These are phyloP conservation scores for Cyathus striatus DNA, from an alignment of 768 basidiomycete species.

Conservation along the genomic window DNA sequence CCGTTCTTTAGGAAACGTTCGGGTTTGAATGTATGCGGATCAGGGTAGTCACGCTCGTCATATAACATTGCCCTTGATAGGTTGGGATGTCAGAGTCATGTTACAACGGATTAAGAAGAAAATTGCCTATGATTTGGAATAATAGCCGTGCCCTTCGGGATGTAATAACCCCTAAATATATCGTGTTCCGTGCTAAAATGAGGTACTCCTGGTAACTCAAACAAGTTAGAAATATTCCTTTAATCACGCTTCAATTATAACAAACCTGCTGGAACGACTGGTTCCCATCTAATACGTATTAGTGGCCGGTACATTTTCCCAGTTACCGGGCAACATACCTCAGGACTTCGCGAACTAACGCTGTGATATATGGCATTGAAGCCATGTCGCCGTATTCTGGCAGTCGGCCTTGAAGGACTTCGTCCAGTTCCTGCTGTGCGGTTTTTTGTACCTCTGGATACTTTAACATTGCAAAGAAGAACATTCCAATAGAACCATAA, in stretches of 20 bases:
- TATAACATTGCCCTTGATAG: constrained; percentile 32
- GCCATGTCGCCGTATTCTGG: constrained; percentile 31
- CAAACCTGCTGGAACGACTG: constrained; percentile 23
- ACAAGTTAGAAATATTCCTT: not conserved
- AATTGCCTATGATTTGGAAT: constrained; percentile 29
- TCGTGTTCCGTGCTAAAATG: constrained; percentile 33
- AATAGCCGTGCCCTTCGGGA: constrained; percentile 37
- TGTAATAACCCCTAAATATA: constrained; percentile 36
- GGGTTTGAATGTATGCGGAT: too few species aligned
- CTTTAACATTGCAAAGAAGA: constrained; percentile 33
- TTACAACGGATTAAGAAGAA: not conserved
- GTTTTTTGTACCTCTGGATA: constrained; percentile 30
- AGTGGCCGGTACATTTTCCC: too few species aligned
- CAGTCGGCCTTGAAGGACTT: constrained; percentile 25
- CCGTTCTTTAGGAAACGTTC: constrained; percentile 41
- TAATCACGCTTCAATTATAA: not conserved
- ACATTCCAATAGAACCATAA: constrained; percentile 17
- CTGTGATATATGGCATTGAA: too few species aligned
- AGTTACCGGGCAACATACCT: constrained; percentile 30
- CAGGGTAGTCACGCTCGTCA: constrained; percentile 26
- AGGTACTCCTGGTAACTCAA: constrained; percentile 19
- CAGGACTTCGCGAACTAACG: constrained; percentile 30
- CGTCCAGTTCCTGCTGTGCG: constrained; percentile 34
- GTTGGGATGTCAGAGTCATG: not conserved
- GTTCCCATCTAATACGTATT: too few species aligned